Conservation (phyloP, 176 grass and related monocot genomes). For the Lolium rigidum region DNA sequence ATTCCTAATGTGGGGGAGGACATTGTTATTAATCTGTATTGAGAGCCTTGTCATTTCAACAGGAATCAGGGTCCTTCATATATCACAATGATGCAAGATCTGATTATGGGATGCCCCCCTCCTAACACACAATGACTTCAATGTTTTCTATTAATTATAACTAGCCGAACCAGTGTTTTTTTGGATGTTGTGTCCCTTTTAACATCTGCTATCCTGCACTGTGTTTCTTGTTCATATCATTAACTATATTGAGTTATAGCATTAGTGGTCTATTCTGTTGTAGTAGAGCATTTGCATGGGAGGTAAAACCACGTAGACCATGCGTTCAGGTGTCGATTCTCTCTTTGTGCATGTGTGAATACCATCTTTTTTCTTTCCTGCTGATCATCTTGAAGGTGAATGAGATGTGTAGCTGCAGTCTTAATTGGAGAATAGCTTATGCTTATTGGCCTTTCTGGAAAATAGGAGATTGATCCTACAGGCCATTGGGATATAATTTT, state of each 20-base stretch:
- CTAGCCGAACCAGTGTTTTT: neutral
- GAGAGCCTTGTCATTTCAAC: neutral
- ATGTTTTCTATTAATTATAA: neutral
- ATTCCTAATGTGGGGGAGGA: neutral
- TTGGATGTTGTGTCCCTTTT: too few relatives aligned
- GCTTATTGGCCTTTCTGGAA: neutral
- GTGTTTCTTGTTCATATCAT: neutral
- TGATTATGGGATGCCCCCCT: neutral
- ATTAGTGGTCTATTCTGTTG: neutral
- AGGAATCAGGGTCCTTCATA: neutral
- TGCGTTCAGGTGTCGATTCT: neutral
- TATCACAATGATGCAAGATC: neutral
- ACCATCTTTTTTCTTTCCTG: neutral
- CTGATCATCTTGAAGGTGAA: neutral
- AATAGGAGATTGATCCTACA: neutral
- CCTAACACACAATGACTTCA: neutral
- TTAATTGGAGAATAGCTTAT: slow-evolving; percentile 11
- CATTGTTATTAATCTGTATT: neutral
- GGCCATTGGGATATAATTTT: neutral
- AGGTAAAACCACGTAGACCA: neutral
- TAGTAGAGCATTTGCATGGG: neutral
- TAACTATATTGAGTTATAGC: neutral
- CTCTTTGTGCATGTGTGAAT: neutral
- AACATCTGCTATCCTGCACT: neutral
- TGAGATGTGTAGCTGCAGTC: neutral